Percentiles rank a stretch among this genome's conserved stretches.
phyloP scores from a whole-genome alignment of 805 yeast species.

The Vanderwaltozyma tropicalis region DNA sequence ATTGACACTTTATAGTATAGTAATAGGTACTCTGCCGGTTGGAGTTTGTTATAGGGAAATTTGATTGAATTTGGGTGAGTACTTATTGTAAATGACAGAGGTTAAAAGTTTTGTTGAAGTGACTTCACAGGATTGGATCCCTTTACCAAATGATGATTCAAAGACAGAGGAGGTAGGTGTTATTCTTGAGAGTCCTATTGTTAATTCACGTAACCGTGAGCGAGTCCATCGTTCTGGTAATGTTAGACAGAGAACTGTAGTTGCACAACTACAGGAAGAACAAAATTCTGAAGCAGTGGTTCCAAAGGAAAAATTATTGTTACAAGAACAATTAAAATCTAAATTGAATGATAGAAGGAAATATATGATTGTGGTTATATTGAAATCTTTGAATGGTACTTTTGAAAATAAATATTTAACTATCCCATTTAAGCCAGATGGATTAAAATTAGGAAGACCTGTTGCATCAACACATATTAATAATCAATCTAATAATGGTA shows the following conservation, averaged over 20 bases:
- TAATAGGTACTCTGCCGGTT: too few relatives aligned
- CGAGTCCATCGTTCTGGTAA: too few relatives aligned
- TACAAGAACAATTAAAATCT: slow-evolving; percentile 1
- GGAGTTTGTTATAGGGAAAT: too few relatives aligned
- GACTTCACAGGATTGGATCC: not conserved
- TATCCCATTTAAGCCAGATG: slow-evolving; percentile 75
- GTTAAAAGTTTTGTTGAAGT: not conserved
- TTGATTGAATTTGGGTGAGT: not conserved
- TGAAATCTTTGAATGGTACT: slow-evolving; percentile 69
- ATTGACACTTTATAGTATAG: too few relatives aligned
- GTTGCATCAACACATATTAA: slow-evolving; percentile 30
- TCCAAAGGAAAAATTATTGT: not conserved
- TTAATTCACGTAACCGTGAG: too few relatives aligned
- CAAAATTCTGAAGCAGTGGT: not conserved
- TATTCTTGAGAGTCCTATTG: too few relatives aligned
- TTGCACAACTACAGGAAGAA: not conserved
- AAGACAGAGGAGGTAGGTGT: too few relatives aligned
- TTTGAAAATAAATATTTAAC: slow-evolving; percentile 69
- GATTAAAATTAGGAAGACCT: slow-evolving; percentile 83
- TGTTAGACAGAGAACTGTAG: too few relatives aligned
- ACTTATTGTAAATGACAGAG: not conserved
- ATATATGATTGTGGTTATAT: slow-evolving; percentile 19
- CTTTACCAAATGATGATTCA: not conserved
- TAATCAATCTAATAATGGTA: not conserved
- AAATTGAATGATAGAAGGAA: not conserved